Evolutionary conservation across 345 rosid genomes (phyloP).

Genomic region (Lumnitzera racemosa): DNA sequence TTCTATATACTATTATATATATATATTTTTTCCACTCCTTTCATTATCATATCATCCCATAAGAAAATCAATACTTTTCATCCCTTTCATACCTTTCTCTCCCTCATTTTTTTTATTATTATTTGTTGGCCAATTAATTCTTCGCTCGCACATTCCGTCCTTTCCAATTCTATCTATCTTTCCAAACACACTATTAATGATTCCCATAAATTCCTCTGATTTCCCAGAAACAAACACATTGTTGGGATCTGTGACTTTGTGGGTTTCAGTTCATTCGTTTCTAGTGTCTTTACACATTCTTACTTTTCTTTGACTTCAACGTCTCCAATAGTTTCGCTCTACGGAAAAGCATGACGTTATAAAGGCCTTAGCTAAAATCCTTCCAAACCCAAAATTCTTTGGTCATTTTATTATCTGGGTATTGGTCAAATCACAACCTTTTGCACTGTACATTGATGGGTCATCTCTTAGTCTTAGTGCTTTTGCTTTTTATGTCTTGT

Average conservation of each 20-base stretch:
- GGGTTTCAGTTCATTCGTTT: background rate
- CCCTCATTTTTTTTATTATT: too few species aligned
- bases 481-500: background rate
- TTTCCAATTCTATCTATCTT: background rate
- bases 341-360: background rate
- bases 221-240: background rate
- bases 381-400: slow-evolving; percentile 13
- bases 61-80: too few species aligned
- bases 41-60: too few species aligned
- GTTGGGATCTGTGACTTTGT: slow-evolving; percentile 9
- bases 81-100: too few species aligned
- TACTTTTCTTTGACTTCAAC: too few species aligned
- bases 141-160: too few species aligned
- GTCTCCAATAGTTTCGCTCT: too few species aligned
- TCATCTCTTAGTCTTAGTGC: background rate
- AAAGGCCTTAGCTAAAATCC: background rate
- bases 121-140: too few species aligned
- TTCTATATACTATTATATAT: too few species aligned
- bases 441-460: slow-evolving; percentile 28
- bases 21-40: too few species aligned
- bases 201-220: background rate
- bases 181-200: background rate
- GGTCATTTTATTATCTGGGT: slow-evolving; percentile 11
- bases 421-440: slow-evolving; percentile 5
- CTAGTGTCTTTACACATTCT: background rate